Evolutionary conservation across 768 basidiomycete species (phyloP).

Genomic region (Boletus insuetus): DNA sequence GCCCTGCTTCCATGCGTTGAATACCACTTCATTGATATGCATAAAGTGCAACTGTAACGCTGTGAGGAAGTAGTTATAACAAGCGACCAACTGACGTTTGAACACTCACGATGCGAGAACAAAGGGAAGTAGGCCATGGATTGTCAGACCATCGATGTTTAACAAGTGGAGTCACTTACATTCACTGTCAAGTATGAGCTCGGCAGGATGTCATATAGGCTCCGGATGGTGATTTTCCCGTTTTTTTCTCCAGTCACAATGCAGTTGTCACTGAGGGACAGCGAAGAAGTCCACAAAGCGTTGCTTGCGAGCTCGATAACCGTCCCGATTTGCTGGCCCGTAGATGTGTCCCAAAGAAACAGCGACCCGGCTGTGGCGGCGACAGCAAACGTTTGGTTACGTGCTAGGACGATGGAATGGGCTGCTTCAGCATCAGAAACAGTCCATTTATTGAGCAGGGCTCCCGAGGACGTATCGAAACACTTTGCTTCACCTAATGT

Average conservation of each 20-base stretch:
- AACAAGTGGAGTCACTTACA: not conserved
- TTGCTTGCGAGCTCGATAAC: not conserved
- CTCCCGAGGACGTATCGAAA: not conserved
- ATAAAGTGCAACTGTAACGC: not conserved
- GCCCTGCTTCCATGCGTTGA: not conserved
- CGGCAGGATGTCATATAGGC: not conserved
- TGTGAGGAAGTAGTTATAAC: not conserved
- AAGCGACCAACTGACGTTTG: not conserved
- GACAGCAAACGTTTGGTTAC: no score
- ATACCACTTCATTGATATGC: not conserved
- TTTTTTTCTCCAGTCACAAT: not conserved
- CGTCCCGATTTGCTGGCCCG: not conserved
- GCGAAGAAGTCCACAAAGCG: not conserved
- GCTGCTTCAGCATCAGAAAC: no score
- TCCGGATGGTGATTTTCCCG: not conserved
- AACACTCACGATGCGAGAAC: not conserved
- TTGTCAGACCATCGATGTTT: not conserved
- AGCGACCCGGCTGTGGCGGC: not conserved
- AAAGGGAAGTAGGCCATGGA: no score
- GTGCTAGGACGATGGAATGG: no score
- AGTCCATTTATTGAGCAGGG: no score
- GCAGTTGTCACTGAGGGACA: not conserved
- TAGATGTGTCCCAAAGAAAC: not conserved
- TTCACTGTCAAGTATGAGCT: not conserved
- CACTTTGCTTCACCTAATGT: not conserved